These are phyloP conservation scores for Miscanthus lutarioriparius DNA, from an alignment of 176 grass and related monocot genomes.

Conservation along the genomic window DNA sequence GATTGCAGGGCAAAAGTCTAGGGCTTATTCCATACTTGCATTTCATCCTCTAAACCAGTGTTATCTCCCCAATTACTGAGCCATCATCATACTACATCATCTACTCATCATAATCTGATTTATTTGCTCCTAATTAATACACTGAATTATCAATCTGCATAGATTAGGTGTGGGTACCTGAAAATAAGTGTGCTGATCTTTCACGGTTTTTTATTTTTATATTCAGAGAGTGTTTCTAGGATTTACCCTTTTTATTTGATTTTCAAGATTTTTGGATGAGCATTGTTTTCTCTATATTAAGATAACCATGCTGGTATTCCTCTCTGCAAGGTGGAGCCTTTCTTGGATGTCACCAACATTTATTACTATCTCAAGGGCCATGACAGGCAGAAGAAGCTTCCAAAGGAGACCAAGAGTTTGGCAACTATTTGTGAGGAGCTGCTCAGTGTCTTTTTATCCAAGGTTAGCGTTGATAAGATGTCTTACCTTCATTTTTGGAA, in stretches of 20 bases:
- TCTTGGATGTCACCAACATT: constrained; percentile 79
- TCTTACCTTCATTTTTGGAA: constrained; percentile 6
- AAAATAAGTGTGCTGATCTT: background rate
- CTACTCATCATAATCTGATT: background rate
- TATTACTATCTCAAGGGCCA: constrained; percentile 71
- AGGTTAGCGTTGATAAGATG: constrained; percentile 44
- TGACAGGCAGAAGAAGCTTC: constrained; percentile 54
- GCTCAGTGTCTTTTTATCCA: constrained; percentile 74
- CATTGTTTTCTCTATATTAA: background rate
- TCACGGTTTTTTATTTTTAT: background rate
- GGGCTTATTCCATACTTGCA: background rate
- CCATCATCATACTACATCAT: background rate
- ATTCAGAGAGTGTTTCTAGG: background rate
- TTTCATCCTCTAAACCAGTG: background rate
- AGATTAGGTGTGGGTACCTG: background rate
- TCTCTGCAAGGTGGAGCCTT: constrained; percentile 76
- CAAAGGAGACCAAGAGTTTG: constrained; percentile 93
- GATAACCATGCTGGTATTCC: constrained; percentile 16
- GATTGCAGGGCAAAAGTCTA: background rate
- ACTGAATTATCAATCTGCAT: background rate
- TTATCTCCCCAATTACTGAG: background rate
- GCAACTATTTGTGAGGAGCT: constrained; percentile 81
- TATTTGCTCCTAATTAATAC: background rate
- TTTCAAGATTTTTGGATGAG: background rate
- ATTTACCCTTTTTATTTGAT: background rate